A percentile compares a stretch with the other conserved stretches of the same genome.
phyloP scores from a whole-genome alignment of 2,329 filamentous ascomycete genomes.

The Colletotrichum coccodes region DNA sequence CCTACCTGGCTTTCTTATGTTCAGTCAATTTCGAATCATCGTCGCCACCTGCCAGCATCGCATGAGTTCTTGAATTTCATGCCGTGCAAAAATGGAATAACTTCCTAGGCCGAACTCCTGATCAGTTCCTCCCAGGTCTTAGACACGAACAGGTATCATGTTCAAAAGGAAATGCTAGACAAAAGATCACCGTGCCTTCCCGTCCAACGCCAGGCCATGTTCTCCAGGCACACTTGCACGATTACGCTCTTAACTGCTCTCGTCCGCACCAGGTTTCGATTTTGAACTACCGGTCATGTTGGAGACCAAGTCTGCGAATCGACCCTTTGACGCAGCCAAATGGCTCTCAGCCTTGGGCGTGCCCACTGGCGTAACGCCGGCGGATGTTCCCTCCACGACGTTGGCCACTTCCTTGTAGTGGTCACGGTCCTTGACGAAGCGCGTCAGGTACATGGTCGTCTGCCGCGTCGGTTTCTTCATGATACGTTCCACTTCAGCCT shows the following conservation, averaged over 20 bases:
- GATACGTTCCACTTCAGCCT: constrained; percentile 83
- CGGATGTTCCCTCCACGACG: constrained; percentile 43
- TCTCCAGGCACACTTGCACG: neutral
- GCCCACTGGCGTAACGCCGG: constrained; percentile 18
- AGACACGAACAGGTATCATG: constrained; percentile 25
- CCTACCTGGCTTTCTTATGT: no score
- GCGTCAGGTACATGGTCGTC: constrained; percentile 60
- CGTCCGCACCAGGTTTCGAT: neutral
- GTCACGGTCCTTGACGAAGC: constrained; percentile 56
- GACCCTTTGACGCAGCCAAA: constrained; percentile 15
- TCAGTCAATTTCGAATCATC: neutral
- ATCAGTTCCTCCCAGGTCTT: neutral
- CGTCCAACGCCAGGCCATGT: constrained; percentile 11
- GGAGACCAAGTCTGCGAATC: constrained; percentile 30
- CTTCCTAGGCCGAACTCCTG: neutral
- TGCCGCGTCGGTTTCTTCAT: constrained; percentile 51
- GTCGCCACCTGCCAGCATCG: neutral
- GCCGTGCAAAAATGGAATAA: no score
- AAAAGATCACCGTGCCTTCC: neutral
- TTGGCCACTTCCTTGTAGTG: constrained; percentile 50
- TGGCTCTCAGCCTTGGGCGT: constrained; percentile 33
- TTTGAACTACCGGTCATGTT: constrained; percentile 23
- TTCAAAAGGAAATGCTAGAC: neutral
- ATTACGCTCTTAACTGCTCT: neutral
- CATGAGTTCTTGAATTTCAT: neutral